Percentiles rank a stretch among this genome's conserved stretches.
Evolutionary conservation across 768 basidiomycete genomes (phyloP).

Genomic region (Rhodotorula babjevae): DNA sequence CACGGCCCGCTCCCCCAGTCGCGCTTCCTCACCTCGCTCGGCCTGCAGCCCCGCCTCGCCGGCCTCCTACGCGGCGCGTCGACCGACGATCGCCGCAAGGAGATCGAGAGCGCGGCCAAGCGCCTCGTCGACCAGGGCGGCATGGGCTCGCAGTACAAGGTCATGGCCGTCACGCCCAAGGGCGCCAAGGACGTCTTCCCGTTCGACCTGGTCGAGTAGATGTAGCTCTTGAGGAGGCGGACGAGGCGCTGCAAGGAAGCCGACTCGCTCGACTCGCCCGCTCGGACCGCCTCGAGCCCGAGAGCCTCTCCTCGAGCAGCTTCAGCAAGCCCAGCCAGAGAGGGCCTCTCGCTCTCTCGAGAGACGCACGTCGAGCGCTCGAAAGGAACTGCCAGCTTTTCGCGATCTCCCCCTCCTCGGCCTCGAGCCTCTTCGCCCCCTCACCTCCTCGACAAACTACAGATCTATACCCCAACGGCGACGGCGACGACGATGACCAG

Average conservation of each 20-base stretch:
- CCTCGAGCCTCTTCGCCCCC: not conserved
- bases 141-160: constrained; percentile 84
- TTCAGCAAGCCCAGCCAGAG: too few relatives aligned
- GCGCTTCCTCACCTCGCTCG: constrained; percentile 72
- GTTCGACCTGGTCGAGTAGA: constrained; percentile 20
- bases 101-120: constrained; percentile 60
- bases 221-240: too few relatives aligned
- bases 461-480: not conserved
- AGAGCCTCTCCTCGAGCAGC: too few relatives aligned
- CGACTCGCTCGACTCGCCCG: too few relatives aligned
- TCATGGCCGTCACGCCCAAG: constrained; percentile 59
- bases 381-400: not conserved
- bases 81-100: constrained; percentile 52
- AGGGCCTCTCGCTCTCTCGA: too few relatives aligned
- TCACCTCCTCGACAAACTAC: not conserved
- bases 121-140: constrained; percentile 70
- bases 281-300: too few relatives aligned
- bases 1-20: constrained; percentile 73
- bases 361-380: too few relatives aligned
- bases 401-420: not conserved
- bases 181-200: constrained; percentile 24
- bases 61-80: constrained; percentile 57
- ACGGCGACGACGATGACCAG: not conserved
- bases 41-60: constrained; percentile 63
- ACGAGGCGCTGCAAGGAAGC: too few relatives aligned